These are phyloP conservation scores for Vanderwaltozyma tropicalis DNA, from an alignment of 805 yeast genomes.

Conservation along the genomic window DNA sequence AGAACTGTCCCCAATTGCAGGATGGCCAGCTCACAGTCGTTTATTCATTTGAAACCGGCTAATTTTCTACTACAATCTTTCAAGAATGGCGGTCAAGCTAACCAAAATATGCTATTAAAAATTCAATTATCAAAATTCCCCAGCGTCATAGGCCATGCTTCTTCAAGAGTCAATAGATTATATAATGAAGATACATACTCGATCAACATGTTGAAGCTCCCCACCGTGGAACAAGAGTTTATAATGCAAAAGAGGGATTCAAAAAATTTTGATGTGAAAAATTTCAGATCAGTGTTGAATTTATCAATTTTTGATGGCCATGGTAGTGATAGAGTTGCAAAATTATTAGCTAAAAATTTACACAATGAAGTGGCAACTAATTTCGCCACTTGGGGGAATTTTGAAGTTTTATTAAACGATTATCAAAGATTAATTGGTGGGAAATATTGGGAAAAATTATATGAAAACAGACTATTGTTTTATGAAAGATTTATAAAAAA, in stretches of 20 bases:
- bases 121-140: constrained; percentile 24
- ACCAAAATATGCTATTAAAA: constrained; percentile 9
- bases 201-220: constrained; percentile 49
- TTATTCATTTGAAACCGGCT: constrained; percentile 16
- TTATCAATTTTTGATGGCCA: constrained; percentile 88
- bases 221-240: constrained; percentile 24
- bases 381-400: constrained; percentile 23
- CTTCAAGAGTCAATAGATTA: constrained; percentile 64
- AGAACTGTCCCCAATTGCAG: too few relatives aligned
- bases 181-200: constrained; percentile 76
- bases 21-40: constrained; percentile 19
- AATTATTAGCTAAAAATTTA: constrained; percentile 45
- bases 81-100: constrained; percentile 1
- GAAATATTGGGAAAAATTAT: constrained; percentile 81
- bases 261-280: constrained; percentile 3
- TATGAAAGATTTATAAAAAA: constrained; percentile 28
- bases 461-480: constrained; percentile 32
- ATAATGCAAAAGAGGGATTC: constrained; percentile 5
- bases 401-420: constrained; percentile 37
- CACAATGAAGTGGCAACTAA: constrained; percentile 41
- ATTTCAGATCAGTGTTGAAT: constrained; percentile 41
- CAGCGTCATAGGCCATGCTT: constrained; percentile 55
- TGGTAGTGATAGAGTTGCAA: constrained; percentile 67
- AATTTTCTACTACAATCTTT: too few relatives aligned
- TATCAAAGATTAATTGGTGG: constrained; percentile 57